Percentiles rank a stretch among this genome's conserved stretches.
phyloP scores from a whole-genome alignment of 2,329 filamentous ascomycete species.

The Ceratocystiopsis minuta region DNA sequence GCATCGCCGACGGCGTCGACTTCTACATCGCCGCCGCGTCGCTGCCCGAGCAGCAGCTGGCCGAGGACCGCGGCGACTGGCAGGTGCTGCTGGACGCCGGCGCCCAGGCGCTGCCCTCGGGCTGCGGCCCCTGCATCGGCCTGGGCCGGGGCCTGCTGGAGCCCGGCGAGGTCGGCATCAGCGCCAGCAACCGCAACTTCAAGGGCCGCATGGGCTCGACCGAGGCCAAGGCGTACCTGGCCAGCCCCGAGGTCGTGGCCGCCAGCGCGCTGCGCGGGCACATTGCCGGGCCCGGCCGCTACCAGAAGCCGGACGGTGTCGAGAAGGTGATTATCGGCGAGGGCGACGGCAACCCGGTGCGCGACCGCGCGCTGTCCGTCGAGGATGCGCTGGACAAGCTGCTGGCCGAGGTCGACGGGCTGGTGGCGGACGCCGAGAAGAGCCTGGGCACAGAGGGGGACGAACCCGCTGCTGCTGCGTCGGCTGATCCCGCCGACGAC shows the following conservation, averaged over 20 bases:
- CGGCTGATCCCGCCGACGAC: conserved; percentile 11
- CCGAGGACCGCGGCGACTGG: conserved; percentile 75
- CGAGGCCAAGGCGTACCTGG: conserved; percentile 68
- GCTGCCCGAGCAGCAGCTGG: conserved; percentile 51
- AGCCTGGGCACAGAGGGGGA: conserved; percentile 17
- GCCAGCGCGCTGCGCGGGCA: conserved; percentile 62
- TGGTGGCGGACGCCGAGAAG: conserved; percentile 33
- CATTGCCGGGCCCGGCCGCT: conserved; percentile 63
- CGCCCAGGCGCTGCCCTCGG: conserved; percentile 50
- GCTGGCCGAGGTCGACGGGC: conserved; percentile 46
- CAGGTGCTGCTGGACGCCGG: conserved; percentile 64
- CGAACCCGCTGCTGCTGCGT: too few relatives aligned
- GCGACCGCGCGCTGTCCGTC: conserved; percentile 18
- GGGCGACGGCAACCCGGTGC: conserved; percentile 9
- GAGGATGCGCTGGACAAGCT: conserved; percentile 56
- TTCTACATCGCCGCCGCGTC: conserved; percentile 88
- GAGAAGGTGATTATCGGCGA: conserved; percentile 18
- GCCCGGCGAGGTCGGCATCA: conserved; percentile 71
- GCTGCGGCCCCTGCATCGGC: conserved; percentile 76
- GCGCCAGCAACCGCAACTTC: conserved; percentile 74
- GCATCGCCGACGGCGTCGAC: conserved; percentile 57
- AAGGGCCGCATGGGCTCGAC: conserved; percentile 76
- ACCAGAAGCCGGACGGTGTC: conserved; percentile 30
- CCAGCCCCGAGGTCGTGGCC: conserved; percentile 79
- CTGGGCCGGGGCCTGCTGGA: conserved; percentile 56